Evolutionary conservation across 441 rosid species (phyloP), one percentile per base, ranked within the genome.

Genomic region (Pelargonium citronellum): DNA sequence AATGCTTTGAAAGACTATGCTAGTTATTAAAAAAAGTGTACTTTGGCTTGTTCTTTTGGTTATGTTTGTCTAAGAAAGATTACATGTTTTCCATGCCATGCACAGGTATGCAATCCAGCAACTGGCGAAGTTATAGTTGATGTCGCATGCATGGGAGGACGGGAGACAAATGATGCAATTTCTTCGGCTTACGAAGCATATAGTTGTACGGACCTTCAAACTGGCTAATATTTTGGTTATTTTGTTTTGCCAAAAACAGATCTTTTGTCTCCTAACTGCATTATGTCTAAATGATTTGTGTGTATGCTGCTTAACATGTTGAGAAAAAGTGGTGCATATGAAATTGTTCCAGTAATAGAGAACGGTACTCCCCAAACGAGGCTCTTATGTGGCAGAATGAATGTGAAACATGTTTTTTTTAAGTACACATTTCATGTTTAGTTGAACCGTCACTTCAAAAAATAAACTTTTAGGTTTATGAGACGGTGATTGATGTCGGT

Each of bases 91-190:
- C 47, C 46, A 67, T 79, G 37, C 62, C 60, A 27, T 16, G 73
- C 43, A 47, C 87, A 95, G 99, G 97, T 95, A 74, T 68, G 69
- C 75, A 92, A 95, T 83, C 98, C 98, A 12, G 94, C 98, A 30
- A 95, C 90, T 0, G 97, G 99, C 68, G 87, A 89, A 72, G 82
- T 82, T 71, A 61, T 95, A 44, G 89, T 91, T 27, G 84, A 88
- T 66, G 93, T 92, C 63, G 76, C 97, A 61, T 80, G 85, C 83
- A 95, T 92, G 98, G 97, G 99, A 44, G 71, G 73, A 27, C 86
- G 72, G 70, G 99, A 95, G 81, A 89, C 99, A 44, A 81, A 87
- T 64, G 91, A 90, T 83, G 99, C 98, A 22, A 87, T 95, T 82
- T 84, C 91, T 67, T 86, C 97, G 70, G 96, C 99, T 60, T 76